Base-by-base conservation (phyloP, 164 flowering plant genomes). In the Echeveria elegans region DNA sequence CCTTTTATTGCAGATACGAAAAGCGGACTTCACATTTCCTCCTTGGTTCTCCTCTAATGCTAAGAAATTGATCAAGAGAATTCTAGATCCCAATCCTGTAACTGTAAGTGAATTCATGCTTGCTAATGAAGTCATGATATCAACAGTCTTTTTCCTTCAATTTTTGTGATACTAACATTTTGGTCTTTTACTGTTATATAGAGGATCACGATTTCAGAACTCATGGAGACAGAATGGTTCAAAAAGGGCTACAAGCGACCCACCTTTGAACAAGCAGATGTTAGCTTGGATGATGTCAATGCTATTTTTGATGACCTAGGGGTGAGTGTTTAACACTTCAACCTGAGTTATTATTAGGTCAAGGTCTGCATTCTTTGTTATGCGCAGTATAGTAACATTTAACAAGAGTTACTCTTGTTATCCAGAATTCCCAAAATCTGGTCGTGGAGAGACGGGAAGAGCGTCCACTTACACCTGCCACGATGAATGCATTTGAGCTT, bases 141-240 rank as follows among this genome's bases (percentile, higher is more conserved):
- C 29, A 52, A 0, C 8, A 0, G 58, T 1, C 26, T 7, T 52
- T 52, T 10, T 52, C 28, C 16, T 23, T 18, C 16, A 6, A 12
- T 23, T 50, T n/a, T 21, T 52, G 23, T 52, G 28, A 52, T 24
- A 52, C 58, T 52, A 52, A 52, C 3, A 4, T 19, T 48, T 52
- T 52, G 3, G 14, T 52, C 28, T 18, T 52, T 21, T 18, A 21
- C 8, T n/a, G n/a, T n/a, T n/a, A n/a, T n/a, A n/a, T n/a, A 92
- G 99, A 79, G 99, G 9, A 90, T 92, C 38, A 84, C 88, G 32
- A 80, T 85, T 72, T 70, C 87, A 11, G 97, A 92, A 69, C 82
- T 95, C 53, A 83, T 90, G 74, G 91, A 92, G 78, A 92, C 88
- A 76, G 99, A 95, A 30, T 95, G 99, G 99, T 95, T 95, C 74